Evolutionary conservation across 345 rosid genomes (phyloP).

Genomic region (Chamaenerion angustifolium): DNA sequence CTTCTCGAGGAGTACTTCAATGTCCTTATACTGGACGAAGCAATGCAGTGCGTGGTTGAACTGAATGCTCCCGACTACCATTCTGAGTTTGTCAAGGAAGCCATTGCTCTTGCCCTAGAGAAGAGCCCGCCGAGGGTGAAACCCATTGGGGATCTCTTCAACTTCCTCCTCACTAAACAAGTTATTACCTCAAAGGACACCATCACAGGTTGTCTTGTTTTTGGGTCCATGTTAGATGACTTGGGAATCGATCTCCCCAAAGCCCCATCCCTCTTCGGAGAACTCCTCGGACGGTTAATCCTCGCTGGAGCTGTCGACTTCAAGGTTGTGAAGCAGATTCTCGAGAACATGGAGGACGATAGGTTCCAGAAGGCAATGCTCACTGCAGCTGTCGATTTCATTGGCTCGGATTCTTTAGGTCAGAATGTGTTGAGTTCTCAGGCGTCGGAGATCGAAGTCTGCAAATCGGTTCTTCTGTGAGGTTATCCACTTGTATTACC

Average conservation of each 20-base stretch:
- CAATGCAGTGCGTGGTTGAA: conserved; percentile 63
- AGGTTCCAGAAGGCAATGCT: conserved; percentile 37
- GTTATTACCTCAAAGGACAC: conserved; percentile 37
- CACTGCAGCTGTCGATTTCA: conserved; percentile 28
- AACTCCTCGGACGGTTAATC: conserved; percentile 52
- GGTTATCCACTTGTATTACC: conserved; percentile 7
- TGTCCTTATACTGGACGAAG: conserved; percentile 48
- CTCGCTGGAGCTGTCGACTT: conserved; percentile 39
- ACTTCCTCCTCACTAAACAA: conserved; percentile 33
- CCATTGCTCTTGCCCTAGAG: conserved; percentile 58
- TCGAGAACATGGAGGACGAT: conserved; percentile 57
- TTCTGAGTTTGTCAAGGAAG: conserved; percentile 76
- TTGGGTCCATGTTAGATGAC: conserved; percentile 62
- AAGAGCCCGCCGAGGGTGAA: conserved; percentile 56
- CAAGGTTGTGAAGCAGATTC: conserved; percentile 38
- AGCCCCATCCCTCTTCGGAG: conserved; percentile 69
- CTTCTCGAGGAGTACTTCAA: conserved; percentile 70
- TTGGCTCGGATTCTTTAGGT: conserved; percentile 23
- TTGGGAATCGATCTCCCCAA: conserved; percentile 70
- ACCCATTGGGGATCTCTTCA: conserved; percentile 37
- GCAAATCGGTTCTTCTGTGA: conserved; percentile 35
- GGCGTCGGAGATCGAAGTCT: conserved; percentile 44
- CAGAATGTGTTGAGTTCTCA: conserved; percentile 35
- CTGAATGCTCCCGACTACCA: conserved; percentile 54
- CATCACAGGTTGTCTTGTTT: conserved; percentile 51